A percentile compares a stretch with the other conserved stretches of the same genome.
phyloP scores from a whole-genome alignment of 2,329 filamentous ascomycete genomes.

The Orbilia javanica region DNA sequence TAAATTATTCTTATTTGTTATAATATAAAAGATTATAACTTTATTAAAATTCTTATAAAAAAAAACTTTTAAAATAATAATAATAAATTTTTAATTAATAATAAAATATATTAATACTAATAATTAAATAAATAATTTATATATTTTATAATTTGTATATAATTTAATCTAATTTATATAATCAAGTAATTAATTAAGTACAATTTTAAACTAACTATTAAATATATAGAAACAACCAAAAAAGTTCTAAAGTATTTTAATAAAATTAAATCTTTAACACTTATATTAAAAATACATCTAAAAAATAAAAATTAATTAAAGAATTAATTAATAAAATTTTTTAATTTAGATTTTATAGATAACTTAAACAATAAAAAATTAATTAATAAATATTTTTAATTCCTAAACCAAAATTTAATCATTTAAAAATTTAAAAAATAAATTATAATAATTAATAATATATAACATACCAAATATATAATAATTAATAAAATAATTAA shows the following conservation, averaged over 20 bases:
- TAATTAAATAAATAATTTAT: too few species aligned
- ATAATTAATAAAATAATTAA: not conserved
- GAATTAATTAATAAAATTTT: slow-evolving; percentile 18
- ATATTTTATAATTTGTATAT: too few species aligned
- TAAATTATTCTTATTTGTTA: too few species aligned
- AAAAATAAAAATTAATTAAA: slow-evolving; percentile 5
- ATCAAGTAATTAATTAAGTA: too few species aligned
- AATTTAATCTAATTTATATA: too few species aligned
- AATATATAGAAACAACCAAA: not conserved
- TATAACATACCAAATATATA: not conserved
- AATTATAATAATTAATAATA: not conserved
- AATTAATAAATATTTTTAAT: not conserved
- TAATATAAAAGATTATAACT: too few species aligned
- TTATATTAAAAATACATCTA: slow-evolving; percentile 32
- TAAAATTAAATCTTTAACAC: slow-evolving; percentile 1
- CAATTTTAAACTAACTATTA: too few species aligned
- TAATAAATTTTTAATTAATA: too few species aligned
- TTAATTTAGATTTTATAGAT: not conserved
- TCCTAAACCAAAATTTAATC: not conserved
- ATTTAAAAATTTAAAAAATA: not conserved
- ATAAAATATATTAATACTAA: too few species aligned
- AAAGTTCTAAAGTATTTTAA: not conserved
- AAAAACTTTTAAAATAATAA: too few species aligned
- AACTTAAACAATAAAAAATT: slow-evolving; percentile 19
- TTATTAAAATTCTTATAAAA: too few species aligned